These are phyloP conservation scores for Athelia sp. DNA, from an alignment of 1,284 basidiomycete genomes.

Conservation along the genomic window DNA sequence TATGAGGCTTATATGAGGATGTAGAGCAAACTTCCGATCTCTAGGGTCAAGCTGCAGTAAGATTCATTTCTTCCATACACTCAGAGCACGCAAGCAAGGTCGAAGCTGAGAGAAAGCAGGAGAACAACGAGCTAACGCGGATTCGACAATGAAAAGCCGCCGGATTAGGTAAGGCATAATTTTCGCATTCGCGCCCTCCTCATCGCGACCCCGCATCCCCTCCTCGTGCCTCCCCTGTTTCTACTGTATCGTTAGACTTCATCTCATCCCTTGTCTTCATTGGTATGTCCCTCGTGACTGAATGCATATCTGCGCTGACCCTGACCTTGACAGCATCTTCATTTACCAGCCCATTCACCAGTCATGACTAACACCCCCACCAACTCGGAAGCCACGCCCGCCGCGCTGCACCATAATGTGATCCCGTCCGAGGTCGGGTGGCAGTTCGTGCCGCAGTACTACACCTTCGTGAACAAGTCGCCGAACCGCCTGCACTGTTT, in stretches of 20 bases:
- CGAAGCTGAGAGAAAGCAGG: too few species aligned
- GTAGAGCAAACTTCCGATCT: too few species aligned
- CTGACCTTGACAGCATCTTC: conserved; percentile 2
- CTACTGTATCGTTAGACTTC: conserved; percentile 24
- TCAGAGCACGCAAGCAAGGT: too few species aligned
- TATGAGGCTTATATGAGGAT: too few species aligned
- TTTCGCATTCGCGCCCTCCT: not conserved
- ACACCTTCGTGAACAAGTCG: conserved; percentile 97
- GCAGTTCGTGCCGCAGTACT: conserved; percentile 97
- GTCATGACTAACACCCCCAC: conserved; percentile 23
- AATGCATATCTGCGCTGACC: conserved; percentile 3
- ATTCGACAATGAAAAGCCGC: too few species aligned
- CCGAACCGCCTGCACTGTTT: conserved; percentile 97
- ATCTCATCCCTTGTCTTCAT: conserved; percentile 21
- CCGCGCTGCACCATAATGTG: conserved; percentile 46
- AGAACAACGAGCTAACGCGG: too few species aligned
- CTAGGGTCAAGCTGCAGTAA: too few species aligned
- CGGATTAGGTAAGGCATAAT: too few species aligned
- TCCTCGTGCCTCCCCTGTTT: conserved; percentile 11
- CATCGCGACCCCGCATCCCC: conserved; percentile 16
- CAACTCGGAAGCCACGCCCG: conserved; percentile 23
- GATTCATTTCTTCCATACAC: too few species aligned
- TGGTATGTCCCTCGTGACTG: conserved; percentile 4
- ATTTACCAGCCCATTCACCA: too few species aligned
- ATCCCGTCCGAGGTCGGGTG: conserved; percentile 89